A percentile compares a stretch with the other conserved stretches of the same genome.
These are phyloP conservation scores for Penicillium glabrum DNA, from an alignment of 2,329 filamentous ascomycete species.

Conservation along the genomic window DNA sequence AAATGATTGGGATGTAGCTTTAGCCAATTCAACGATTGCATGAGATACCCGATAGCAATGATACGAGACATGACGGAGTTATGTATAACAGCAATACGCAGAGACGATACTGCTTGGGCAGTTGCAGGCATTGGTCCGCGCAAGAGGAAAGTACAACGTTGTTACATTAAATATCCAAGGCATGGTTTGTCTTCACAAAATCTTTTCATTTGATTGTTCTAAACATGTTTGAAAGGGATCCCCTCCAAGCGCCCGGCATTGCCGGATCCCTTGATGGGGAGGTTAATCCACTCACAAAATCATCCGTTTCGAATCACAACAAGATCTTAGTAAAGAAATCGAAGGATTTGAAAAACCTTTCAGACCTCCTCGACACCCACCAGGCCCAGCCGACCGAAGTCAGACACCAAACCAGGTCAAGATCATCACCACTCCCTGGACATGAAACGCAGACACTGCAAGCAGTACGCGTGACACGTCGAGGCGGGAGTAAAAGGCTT, in stretches of 20 bases:
- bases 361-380: constrained; percentile 90
- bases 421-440: constrained; percentile 95
- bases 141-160: too few relatives aligned
- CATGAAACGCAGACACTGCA: constrained; percentile 42
- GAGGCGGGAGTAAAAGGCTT: constrained; percentile 61
- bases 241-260: neutral
- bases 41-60: neutral
- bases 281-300: neutral
- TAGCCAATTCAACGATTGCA: neutral
- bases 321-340: neutral
- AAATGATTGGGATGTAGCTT: neutral
- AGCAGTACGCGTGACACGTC: constrained; percentile 37
- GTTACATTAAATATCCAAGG: too few relatives aligned
- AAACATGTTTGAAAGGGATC: neutral
- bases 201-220: too few relatives aligned
- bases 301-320: neutral
- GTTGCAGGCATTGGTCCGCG: too few relatives aligned
- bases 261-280: neutral
- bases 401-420: constrained; percentile 72
- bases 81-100: neutral
- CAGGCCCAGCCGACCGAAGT: constrained; percentile 74
- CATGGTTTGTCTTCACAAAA: too few relatives aligned
- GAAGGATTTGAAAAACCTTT: constrained; percentile 56
- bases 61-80: neutral
- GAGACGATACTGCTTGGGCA: neutral